Percentiles rank a stretch among this genome's conserved stretches.
Conservation (phyloP, 2,329 filamentous ascomycete genomes). For the Alternaria infectoria region DNA sequence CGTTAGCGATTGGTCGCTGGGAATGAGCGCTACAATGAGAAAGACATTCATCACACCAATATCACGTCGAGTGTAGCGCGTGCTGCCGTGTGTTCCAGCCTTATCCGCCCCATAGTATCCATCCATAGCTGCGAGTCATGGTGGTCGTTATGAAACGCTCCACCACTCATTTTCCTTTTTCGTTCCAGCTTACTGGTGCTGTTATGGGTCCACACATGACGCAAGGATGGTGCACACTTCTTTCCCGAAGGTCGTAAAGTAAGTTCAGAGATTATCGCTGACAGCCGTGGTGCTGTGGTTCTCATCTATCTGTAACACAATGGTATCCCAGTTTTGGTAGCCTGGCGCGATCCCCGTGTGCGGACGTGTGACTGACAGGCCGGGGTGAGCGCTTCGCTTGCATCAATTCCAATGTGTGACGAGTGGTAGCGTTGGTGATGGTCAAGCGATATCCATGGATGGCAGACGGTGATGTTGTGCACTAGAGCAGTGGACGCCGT, state of each 20-base stretch:
- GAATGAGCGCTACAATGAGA: not conserved
- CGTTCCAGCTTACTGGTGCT: slow-evolving; percentile 1
- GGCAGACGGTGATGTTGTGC: slow-evolving; percentile 1
- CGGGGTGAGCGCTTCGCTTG: slow-evolving; percentile 4
- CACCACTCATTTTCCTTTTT: slow-evolving; percentile 1
- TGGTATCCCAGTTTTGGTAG: not conserved
- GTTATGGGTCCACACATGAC: slow-evolving; percentile 3
- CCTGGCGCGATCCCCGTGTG: slow-evolving; percentile 1
- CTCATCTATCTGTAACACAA: not conserved
- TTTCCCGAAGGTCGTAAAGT: not conserved
- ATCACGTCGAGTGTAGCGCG: not conserved
- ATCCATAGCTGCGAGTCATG: slow-evolving; percentile 7
- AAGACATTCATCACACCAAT: not conserved
- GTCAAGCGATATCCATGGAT: not conserved
- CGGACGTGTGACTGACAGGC: slow-evolving; percentile 6
- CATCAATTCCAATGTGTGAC: slow-evolving; percentile 1
- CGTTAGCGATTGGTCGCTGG: not conserved
- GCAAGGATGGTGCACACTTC: slow-evolving; percentile 3
- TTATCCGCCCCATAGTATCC: not conserved
- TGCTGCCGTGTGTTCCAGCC: slow-evolving; percentile 13
- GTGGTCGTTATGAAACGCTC: not conserved
- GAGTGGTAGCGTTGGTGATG: slow-evolving; percentile 2
- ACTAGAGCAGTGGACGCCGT: slow-evolving; percentile 4
- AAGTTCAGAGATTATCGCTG: slow-evolving; percentile 2
- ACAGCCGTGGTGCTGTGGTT: slow-evolving; percentile 6